phyloP scores from a whole-genome alignment of 106 monocot genomes.

The Ottelia alismoides region DNA sequence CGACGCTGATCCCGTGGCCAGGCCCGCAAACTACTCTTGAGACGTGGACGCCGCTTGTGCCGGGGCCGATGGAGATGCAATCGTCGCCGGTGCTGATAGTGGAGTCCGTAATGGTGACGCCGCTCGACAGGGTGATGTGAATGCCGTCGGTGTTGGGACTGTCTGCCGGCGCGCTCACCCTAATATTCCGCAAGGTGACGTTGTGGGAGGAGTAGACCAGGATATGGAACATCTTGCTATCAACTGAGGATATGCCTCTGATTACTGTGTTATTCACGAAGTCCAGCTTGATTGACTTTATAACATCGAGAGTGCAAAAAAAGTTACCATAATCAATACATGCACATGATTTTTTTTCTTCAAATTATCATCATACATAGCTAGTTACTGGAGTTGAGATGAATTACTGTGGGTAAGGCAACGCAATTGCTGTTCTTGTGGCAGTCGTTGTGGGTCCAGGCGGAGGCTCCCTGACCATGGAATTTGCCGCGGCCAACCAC shows the following conservation, averaged over 20 bases:
- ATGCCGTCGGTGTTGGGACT: conserved; percentile 26
- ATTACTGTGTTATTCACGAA: conserved; percentile 8
- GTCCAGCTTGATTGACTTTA: conserved; percentile 10
- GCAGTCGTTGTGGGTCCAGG: conserved; percentile 14
- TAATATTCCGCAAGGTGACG: conserved; percentile 1
- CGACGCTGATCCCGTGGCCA: conserved; percentile 16
- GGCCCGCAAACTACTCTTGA: conserved; percentile 11
- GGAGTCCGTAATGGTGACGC: conserved; percentile 5
- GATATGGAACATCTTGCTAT: conserved; percentile 23
- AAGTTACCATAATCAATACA: neutral
- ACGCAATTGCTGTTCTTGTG: conserved; percentile 11
- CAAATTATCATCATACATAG: neutral
- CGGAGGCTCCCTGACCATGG: conserved; percentile 31
- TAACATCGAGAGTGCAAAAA: neutral
- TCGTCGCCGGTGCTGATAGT: conserved; percentile 16
- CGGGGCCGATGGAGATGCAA: conserved; percentile 20
- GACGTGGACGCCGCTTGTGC: conserved; percentile 2
- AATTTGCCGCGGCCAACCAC: conserved; percentile 31
- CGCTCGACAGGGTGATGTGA: conserved; percentile 8
- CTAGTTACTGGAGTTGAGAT: too few relatives aligned
- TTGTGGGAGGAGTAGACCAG: conserved; percentile 5
- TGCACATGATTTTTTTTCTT: too few relatives aligned
- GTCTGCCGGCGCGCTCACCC: conserved; percentile 6
- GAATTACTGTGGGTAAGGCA: conserved; percentile 12
- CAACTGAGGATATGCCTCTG: conserved; percentile 7